Evolutionary conservation across 441 rosid species (phyloP), one percentile per base, ranked within the genome.

Genomic region (Croton setiger): DNA sequence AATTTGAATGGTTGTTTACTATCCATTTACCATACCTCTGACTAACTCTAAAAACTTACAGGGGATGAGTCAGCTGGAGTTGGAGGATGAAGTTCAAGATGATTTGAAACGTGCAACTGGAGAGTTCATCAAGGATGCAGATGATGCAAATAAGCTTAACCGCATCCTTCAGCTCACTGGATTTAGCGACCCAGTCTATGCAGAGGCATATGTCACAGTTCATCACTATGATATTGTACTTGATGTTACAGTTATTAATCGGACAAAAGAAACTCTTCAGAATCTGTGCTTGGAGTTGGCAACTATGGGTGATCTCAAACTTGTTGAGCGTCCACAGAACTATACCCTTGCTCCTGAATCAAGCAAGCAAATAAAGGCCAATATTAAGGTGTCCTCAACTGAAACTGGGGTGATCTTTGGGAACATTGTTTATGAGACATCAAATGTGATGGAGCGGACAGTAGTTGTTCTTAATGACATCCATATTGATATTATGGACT

Each of bases 1-100:
- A 5, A 37, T 36, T 52, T 17, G 0, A 12, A 53, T 56, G n/a
- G 27, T 48, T 13, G 12, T 39, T 52, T 21, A 60, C 21, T 64
- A 31, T 8, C 39, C 51, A 60, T 9, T 21, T 37, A 27, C 7
- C 49, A 44, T 31, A 36, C 23, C 12, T 23, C 64, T 69, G 58
- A 69, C 69, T 47, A 39, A 63, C 60, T 70, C 62, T 66, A 49
- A 69, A 63, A 66, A 75, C 2, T 27, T 20, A 45, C 80, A 92
- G 98, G 98, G 98, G 48, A 90, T 90, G 98, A 92, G 98, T 77
- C 91, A 85, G 86, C 89, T 92, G 69, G 98, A 92, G 80, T 80
- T 90, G 86, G 98, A 92, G 82, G 98, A 92, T 77, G 92, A 90
- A 74, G 94, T 93, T 72, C 97, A 93, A 78, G 98, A 91, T 72